phyloP scores from a whole-genome alignment of 2,329 filamentous ascomycete genomes.

The Diaporthe sp. region DNA sequence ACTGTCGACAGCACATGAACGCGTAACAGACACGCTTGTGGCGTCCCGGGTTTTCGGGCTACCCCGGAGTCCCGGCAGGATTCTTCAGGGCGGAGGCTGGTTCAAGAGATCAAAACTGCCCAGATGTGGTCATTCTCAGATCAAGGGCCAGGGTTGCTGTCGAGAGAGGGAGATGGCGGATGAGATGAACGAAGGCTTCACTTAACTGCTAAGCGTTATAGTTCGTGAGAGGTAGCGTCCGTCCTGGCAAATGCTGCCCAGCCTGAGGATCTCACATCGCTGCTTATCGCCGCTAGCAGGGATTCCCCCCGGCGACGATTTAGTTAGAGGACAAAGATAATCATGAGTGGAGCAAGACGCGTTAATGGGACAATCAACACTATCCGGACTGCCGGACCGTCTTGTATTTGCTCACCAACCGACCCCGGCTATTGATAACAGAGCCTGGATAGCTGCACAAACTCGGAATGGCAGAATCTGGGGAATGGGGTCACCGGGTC shows the following conservation, averaged over 20 bases:
- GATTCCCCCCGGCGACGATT: neutral
- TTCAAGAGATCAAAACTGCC: neutral
- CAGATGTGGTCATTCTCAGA: neutral
- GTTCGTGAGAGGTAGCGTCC: neutral
- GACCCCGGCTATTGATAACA: neutral
- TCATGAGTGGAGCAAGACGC: neutral
- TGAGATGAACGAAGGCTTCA: neutral
- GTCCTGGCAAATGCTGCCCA: neutral
- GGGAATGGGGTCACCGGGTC: neutral
- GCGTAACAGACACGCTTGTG: neutral
- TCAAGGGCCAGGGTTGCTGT: neutral
- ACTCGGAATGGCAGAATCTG: neutral
- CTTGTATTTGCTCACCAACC: neutral
- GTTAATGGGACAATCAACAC: neutral
- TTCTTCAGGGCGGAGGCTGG: neutral
- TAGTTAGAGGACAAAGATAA: neutral
- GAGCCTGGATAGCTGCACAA: neutral
- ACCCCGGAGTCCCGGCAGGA: neutral
- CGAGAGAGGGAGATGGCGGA: neutral
- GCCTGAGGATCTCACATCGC: neutral
- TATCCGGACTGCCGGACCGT: neutral
- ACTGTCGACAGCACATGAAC: neutral
- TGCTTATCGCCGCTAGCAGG: conserved; percentile 27
- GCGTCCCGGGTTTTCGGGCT: neutral
- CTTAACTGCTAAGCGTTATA: neutral